Evolutionary conservation across 225 moss, liverwort and hornwort genomes (phyloP), one percentile per base, ranked within the genome.

Genomic region (Sphagnum tenellum): DNA sequence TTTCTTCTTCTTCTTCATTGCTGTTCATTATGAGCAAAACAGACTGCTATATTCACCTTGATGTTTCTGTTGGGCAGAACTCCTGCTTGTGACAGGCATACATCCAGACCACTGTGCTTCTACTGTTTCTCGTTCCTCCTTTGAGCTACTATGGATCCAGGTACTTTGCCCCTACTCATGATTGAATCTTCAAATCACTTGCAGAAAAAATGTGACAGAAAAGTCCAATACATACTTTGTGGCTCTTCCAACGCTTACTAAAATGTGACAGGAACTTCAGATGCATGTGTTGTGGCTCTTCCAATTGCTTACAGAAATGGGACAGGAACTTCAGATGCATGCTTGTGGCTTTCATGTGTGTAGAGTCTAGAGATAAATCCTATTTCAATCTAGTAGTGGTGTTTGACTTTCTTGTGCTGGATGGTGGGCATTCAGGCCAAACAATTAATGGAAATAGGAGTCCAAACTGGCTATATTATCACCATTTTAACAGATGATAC

Each of bases 71-170:
- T 44, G 62, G 56, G 74, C 89, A 94, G 94, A 91, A 78, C 84
- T 94, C 68, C 67, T 94, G 50, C 86, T 91, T 69, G 94, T 94
- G 5, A 81, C 82, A 64, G 85, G 91, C 63, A 81, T 91, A 51
- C 94, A 94, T 84, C 94, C 94, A 48, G 85, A 94, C 63, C 75
- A 82, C 63, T 81, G 72, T 59, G 81, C 80, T 14, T 85, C 75
- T 59, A 70, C 80, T 12, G 74, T 94, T 10, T 71, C 81, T 66
- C 89, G 89, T 60, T 69, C 87, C 55, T 76, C 81, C 10, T 94
- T 94, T 75, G 87, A 94, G 71, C 85, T 82, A 59, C 67, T 94
- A 47, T 94, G 94, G 94, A 85, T 78, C 63, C 77, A 90, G 75
- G 90, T 94, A 83, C 46, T n/a, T 58, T 47, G 52, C 9, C 9